Percentiles rank a stretch among this genome's conserved stretches.
phyloP scores from a whole-genome alignment of 345 rosid genomes.

The Rhizophora apiculata region DNA sequence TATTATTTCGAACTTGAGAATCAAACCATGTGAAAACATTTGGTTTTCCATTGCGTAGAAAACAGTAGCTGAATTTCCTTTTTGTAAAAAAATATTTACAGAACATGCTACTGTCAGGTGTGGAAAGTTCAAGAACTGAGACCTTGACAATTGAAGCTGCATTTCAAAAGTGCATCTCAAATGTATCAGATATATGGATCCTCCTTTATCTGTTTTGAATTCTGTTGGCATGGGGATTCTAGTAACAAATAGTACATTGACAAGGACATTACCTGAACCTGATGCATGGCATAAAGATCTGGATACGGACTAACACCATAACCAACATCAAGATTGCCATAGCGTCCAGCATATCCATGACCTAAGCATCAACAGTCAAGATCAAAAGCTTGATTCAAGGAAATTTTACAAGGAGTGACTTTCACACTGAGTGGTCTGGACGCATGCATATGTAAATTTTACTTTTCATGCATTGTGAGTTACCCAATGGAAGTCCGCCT shows the following conservation, averaged over 20 bases:
- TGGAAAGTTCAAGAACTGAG: no score
- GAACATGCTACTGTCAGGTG: no score
- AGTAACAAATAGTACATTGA: not conserved
- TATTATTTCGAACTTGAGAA: not conserved
- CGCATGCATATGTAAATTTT: no score
- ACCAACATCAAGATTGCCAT: slow-evolving; percentile 37
- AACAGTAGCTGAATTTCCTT: no score
- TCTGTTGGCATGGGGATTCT: no score
- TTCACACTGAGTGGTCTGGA: no score
- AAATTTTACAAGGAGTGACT: not conserved
- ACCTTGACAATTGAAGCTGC: no score
- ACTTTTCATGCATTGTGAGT: no score
- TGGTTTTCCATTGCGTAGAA: not conserved
- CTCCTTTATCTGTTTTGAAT: no score
- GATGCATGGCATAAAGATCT: slow-evolving; percentile 42
- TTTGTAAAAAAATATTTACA: no score
- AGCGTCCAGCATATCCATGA: slow-evolving; percentile 41
- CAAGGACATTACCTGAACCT: slow-evolving; percentile 30
- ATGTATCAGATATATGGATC: no score
- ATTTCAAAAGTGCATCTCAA: no score
- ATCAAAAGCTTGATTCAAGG: not conserved
- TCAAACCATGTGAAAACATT: not conserved
- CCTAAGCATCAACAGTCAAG: slow-evolving; percentile 24
- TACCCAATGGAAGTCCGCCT: not conserved
- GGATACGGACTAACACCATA: slow-evolving; percentile 34